These are phyloP conservation scores for Xenoacremonium recifei DNA, from an alignment of 2,329 filamentous ascomycete genomes.

Conservation along the genomic window DNA sequence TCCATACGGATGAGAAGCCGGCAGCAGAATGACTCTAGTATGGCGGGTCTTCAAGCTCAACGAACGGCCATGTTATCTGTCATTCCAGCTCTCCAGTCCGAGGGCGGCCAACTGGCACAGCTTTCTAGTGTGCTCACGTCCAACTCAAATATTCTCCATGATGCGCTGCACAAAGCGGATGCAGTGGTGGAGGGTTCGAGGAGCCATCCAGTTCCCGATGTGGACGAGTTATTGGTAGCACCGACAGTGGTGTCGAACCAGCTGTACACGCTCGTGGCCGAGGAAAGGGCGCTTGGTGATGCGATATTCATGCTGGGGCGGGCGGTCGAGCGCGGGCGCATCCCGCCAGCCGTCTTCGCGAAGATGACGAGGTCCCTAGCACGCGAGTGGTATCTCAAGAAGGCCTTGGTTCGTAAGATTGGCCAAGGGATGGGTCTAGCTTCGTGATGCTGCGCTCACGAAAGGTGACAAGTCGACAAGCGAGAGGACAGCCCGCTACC, in stretches of 20 bases:
- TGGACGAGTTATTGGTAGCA: slow-evolving; percentile 91
- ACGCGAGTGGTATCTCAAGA: slow-evolving; percentile 80
- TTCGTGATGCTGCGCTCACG: slow-evolving; percentile 17
- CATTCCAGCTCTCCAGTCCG: slow-evolving; percentile 67
- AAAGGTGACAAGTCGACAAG: slow-evolving; percentile 3
- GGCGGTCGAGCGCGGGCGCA: slow-evolving; percentile 70
- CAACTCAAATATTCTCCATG: slow-evolving; percentile 77
- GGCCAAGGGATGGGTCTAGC: slow-evolving; percentile 70
- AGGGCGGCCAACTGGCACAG: slow-evolving; percentile 68
- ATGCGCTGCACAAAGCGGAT: slow-evolving; percentile 77
- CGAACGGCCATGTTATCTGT: slow-evolving; percentile 72
- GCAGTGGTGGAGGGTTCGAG: slow-evolving; percentile 71
- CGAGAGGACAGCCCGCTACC: slow-evolving; percentile 1
- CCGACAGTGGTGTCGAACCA: slow-evolving; percentile 92
- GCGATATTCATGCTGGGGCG: slow-evolving; percentile 79
- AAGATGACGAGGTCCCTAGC: slow-evolving; percentile 74
- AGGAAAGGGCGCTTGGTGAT: slow-evolving; percentile 84
- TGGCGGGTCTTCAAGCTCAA: slow-evolving; percentile 76
- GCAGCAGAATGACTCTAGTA: slow-evolving; percentile 69
- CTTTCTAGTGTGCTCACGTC: slow-evolving; percentile 69
- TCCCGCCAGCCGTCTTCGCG: slow-evolving; percentile 71
- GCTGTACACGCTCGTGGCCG: slow-evolving; percentile 83
- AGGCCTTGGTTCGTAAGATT: slow-evolving; percentile 77
- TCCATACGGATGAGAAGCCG: slow-evolving; percentile 67
- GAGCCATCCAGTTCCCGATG: slow-evolving; percentile 66